These are phyloP conservation scores for Penicillium aurantiogriseum DNA, from an alignment of 2,329 filamentous ascomycete species.

Conservation along the genomic window DNA sequence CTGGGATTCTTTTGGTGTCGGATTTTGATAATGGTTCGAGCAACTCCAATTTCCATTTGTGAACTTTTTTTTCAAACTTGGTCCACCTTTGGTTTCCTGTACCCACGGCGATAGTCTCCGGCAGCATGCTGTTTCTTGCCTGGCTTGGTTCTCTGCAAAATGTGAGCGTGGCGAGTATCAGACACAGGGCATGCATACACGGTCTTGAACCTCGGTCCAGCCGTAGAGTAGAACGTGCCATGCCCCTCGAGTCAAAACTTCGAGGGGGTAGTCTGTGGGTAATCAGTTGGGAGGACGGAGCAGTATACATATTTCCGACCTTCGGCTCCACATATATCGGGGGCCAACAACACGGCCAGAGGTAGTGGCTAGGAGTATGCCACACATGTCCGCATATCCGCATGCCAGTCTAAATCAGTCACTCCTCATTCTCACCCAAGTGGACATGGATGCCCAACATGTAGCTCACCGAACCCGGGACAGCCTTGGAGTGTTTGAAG, in stretches of 20 bases:
- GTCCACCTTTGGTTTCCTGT: not conserved
- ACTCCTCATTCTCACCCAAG: not conserved
- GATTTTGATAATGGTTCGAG: slow-evolving; percentile 32
- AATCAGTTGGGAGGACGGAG: not conserved
- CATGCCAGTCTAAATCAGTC: not conserved
- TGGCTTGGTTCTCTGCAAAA: not conserved
- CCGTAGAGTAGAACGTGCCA: not conserved
- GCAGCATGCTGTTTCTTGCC: not conserved
- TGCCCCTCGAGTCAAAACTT: not conserved
- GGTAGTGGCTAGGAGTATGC: not conserved
- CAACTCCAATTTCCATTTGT: slow-evolving; percentile 27
- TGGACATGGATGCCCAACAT: not conserved
- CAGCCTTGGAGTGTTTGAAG: not conserved
- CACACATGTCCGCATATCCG: not conserved
- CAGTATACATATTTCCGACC: not conserved
- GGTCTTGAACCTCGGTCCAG: slow-evolving; percentile 6
- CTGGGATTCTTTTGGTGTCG: slow-evolving; percentile 15
- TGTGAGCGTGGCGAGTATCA: slow-evolving; percentile 19
- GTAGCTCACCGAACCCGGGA: not conserved
- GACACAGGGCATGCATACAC: slow-evolving; percentile 16
- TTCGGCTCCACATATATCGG: not conserved
- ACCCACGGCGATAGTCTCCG: not conserved
- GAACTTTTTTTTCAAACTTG: slow-evolving; percentile 12
- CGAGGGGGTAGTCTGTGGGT: not conserved
- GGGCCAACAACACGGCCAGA: not conserved